phyloP scores from a whole-genome alignment of 805 yeast species.

The Suhomyces tanzawaensis region DNA sequence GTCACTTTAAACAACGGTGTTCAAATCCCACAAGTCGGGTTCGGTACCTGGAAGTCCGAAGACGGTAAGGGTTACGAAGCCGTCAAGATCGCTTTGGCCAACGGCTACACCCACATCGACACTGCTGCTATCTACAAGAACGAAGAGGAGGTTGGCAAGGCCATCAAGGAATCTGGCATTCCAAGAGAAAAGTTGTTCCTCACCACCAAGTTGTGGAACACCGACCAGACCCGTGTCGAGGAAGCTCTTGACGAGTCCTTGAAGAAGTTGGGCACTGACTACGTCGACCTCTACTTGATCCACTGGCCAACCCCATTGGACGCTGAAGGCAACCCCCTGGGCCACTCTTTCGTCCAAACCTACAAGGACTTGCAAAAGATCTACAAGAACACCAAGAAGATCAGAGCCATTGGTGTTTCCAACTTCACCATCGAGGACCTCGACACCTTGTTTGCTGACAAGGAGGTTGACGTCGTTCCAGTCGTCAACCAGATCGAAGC shows the following conservation, averaged over 20 bases:
- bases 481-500: conserved; percentile 74
- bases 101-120: conserved; percentile 77
- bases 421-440: conserved; percentile 60
- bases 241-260: conserved; percentile 58
- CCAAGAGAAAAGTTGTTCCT: conserved; percentile 64
- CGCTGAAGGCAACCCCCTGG: conserved; percentile 28
- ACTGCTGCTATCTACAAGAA: conserved; percentile 69
- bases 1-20: conserved; percentile 60
- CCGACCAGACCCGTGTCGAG: conserved; percentile 50
- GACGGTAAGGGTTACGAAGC: conserved; percentile 56
- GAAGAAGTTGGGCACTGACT: conserved; percentile 62
- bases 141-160: conserved; percentile 62
- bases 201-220: conserved; percentile 68
- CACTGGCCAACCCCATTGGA: conserved; percentile 78
- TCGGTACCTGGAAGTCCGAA: conserved; percentile 68
- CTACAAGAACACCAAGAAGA: conserved; percentile 46
- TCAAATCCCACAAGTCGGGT: conserved; percentile 62
- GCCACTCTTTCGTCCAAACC: conserved; percentile 49
- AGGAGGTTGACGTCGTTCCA: conserved; percentile 55
- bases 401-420: conserved; percentile 73
- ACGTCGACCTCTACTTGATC: conserved; percentile 73
- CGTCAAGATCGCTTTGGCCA: conserved; percentile 57
- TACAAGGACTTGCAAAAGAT: conserved; percentile 65
- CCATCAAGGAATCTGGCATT: conserved; percentile 53
- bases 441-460: conserved; percentile 46